Evolutionary conservation across 495 filamentous ascomycete species (phyloP).

Genomic region (Neurospora africana): DNA sequence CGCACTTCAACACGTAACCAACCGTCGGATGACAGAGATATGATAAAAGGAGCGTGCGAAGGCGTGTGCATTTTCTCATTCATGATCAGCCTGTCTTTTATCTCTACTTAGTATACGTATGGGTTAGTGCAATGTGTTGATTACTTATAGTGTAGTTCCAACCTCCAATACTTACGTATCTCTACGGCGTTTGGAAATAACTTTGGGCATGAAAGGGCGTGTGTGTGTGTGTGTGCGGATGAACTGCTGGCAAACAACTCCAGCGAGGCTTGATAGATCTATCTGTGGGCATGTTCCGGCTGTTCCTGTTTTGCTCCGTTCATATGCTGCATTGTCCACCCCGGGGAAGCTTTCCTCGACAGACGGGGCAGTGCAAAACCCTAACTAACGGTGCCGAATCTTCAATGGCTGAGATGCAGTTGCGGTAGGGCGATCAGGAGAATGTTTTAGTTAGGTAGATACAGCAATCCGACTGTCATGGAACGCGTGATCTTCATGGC

Average conservation of each 20-base stretch:
- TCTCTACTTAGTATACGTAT: too few species aligned
- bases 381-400: not conserved
- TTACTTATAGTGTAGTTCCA: not conserved
- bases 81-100: not conserved
- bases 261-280: not conserved
- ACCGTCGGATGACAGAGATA: too few species aligned
- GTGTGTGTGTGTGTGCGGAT: not conserved
- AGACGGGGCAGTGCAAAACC: not conserved
- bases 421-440: not conserved
- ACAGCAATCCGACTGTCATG: not conserved
- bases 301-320: not conserved
- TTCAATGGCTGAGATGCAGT: not conserved
- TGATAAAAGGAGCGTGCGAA: not conserved
- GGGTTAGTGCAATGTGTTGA: not conserved
- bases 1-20: not conserved
- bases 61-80: not conserved
- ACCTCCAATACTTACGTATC: not conserved
- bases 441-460: not conserved
- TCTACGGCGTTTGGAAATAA: not conserved
- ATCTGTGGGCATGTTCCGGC: not conserved
- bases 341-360: not conserved
- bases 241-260: not conserved
- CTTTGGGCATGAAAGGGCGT: not conserved
- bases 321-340: not conserved
- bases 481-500: not conserved